A percentile compares a stretch with the other conserved stretches of the same genome.
Evolutionary conservation across 2,329 filamentous ascomycete genomes (phyloP).

Genomic region (Trichoderma sp.): DNA sequence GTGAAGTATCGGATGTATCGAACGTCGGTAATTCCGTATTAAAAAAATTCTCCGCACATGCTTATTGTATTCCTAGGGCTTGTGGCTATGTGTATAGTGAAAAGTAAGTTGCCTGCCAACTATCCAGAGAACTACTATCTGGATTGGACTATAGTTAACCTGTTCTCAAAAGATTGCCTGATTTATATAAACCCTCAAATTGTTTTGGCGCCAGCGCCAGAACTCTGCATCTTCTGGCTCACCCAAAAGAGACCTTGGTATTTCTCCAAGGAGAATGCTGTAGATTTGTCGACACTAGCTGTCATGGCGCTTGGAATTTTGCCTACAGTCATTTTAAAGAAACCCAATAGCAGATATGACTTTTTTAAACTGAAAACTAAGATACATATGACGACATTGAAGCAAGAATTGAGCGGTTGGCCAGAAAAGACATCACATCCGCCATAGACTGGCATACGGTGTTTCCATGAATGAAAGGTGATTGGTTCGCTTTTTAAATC

Average conservation of each 20-base stretch:
- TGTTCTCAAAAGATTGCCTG: not conserved
- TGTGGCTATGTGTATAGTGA: not conserved
- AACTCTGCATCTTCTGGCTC: not conserved
- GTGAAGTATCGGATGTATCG: not conserved
- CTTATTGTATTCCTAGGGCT: accelerated
- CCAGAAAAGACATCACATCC: too few relatives aligned
- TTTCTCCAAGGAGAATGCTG: not conserved
- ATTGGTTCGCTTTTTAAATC: too few relatives aligned
- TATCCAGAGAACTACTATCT: not conserved
- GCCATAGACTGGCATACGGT: too few relatives aligned
- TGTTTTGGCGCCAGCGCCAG: not conserved
- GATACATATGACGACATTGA: not conserved
- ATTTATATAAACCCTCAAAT: not conserved
- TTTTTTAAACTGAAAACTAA: not conserved
- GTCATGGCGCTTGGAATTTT: not conserved
- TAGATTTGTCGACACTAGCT: not conserved
- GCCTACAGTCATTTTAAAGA: not conserved
- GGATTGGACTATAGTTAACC: not conserved
- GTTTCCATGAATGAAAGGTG: too few relatives aligned
- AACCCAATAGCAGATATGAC: not conserved
- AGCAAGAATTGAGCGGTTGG: not conserved
- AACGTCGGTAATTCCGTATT: not conserved
- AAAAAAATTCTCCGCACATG: not conserved
- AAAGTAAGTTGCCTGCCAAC: not conserved
- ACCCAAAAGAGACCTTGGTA: not conserved